phyloP scores from a whole-genome alignment of 495 filamentous ascomycete species.

The Tuber brumale region DNA sequence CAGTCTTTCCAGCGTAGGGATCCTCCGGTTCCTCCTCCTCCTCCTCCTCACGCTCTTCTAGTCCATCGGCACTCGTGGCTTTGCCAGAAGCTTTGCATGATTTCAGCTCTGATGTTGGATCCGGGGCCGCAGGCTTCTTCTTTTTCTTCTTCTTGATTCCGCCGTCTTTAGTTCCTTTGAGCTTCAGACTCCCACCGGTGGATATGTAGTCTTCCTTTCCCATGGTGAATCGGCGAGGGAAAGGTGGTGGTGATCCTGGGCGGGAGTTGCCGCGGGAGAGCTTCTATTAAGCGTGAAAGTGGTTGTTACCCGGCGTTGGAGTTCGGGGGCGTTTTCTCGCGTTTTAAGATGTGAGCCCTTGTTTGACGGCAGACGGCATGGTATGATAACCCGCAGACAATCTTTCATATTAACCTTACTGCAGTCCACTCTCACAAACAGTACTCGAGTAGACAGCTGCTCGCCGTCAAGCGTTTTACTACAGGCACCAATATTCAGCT shows the following conservation, averaged over 20 bases:
- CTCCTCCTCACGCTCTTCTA: constrained; percentile 4
- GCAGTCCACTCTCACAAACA: not conserved
- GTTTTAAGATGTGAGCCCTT: not conserved
- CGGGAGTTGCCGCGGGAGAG: not conserved
- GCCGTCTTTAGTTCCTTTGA: constrained; percentile 33
- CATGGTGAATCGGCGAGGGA: constrained; percentile 21
- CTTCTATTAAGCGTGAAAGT: not conserved
- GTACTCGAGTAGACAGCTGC: not conserved
- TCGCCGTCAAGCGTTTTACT: not conserved
- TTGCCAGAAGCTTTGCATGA: constrained; percentile 7
- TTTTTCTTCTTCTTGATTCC: constrained; percentile 42
- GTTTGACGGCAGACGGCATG: not conserved
- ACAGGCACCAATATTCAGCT: not conserved
- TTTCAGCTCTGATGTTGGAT: not conserved
- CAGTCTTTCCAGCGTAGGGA: constrained; percentile 59
- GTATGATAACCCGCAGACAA: not conserved
- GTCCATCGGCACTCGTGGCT: not conserved
- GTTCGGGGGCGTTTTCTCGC: not conserved
- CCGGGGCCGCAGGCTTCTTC: constrained; percentile 13
- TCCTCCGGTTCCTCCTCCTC: constrained; percentile 25
- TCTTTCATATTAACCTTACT: not conserved
- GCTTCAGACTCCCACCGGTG: constrained; percentile 37
- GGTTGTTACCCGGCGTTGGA: constrained; percentile 15
- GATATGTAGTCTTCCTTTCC: constrained; percentile 41
- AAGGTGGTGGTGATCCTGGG: constrained; percentile 12